Conservation (phyloP, 305 asterid species). For the Fraxinus dipetala region DNA sequence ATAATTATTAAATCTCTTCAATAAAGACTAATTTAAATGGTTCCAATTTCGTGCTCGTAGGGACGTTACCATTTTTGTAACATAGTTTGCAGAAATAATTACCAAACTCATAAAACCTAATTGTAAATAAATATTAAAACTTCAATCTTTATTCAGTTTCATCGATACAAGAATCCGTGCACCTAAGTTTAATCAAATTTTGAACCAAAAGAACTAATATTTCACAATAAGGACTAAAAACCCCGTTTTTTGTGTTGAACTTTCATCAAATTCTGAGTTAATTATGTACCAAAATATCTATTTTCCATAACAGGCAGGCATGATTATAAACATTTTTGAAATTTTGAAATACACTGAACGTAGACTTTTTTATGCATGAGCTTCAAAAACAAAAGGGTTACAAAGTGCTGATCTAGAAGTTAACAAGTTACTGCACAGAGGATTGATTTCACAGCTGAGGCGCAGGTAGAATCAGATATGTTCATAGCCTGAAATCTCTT, state of each 20-base stretch:
- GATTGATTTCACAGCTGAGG: constrained; percentile 70
- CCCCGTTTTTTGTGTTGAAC: not conserved
- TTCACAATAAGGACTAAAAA: not conserved
- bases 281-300: not conserved
- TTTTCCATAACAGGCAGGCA: not conserved
- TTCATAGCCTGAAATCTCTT: constrained; percentile 62
- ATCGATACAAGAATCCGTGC: not conserved
- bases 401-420: not conserved
- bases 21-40: not conserved
- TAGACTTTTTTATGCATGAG: not conserved
- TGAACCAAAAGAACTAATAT: not conserved
- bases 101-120: not conserved
- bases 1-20: not conserved
- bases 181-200: not conserved
- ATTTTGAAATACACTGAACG: too few relatives aligned
- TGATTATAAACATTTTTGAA: not conserved
- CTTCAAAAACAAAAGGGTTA: not conserved
- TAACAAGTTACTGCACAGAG: constrained; percentile 74
- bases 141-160: not conserved
- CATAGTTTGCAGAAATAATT: not conserved
- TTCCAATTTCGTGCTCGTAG: not conserved
- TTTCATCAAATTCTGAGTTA: not conserved
- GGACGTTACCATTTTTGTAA: not conserved
- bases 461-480: constrained; percentile 66
- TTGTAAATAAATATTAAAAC: not conserved